phyloP scores from a whole-genome alignment of 2,329 filamentous ascomycete genomes.

The Thelonectria discophora region DNA sequence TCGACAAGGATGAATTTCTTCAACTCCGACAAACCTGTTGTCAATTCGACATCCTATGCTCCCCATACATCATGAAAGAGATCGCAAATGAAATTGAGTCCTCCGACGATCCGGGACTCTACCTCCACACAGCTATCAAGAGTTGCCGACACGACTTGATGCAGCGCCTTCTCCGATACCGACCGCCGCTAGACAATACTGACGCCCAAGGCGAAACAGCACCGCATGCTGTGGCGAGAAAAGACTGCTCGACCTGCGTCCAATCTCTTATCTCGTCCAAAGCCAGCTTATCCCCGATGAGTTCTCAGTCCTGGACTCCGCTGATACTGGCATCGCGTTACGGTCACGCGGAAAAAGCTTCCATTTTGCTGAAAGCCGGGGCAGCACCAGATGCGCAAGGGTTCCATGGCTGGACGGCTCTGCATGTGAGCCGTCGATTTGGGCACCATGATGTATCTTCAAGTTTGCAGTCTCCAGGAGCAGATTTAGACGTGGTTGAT shows the following conservation, averaged over 20 bases:
- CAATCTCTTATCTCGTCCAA: not conserved
- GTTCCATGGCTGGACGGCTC: constrained; percentile 2
- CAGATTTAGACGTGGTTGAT: not conserved
- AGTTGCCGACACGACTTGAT: not conserved
- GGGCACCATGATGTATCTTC: not conserved
- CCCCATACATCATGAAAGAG: not conserved
- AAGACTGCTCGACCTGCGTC: not conserved
- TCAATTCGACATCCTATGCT: not conserved
- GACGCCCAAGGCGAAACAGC: not conserved
- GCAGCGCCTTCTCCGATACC: not conserved
- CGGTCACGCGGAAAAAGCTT: not conserved
- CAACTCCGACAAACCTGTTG: not conserved
- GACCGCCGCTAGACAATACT: not conserved
- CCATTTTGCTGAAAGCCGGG: not conserved
- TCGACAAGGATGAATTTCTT: not conserved
- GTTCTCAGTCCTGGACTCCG: not conserved
- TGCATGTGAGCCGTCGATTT: not conserved
- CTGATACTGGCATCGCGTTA: constrained; percentile 4
- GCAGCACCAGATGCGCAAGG: not conserved
- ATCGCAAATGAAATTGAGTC: not conserved
- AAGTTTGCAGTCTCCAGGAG: not conserved
- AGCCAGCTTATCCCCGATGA: not conserved
- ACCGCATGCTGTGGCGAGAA: not conserved
- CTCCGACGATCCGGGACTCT: not conserved
- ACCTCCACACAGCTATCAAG: not conserved